Percentiles rank a stretch among this genome's conserved stretches.
phyloP scores from a whole-genome alignment of 1,284 basidiomycete genomes.

The Sphaerobolus stellatus region DNA sequence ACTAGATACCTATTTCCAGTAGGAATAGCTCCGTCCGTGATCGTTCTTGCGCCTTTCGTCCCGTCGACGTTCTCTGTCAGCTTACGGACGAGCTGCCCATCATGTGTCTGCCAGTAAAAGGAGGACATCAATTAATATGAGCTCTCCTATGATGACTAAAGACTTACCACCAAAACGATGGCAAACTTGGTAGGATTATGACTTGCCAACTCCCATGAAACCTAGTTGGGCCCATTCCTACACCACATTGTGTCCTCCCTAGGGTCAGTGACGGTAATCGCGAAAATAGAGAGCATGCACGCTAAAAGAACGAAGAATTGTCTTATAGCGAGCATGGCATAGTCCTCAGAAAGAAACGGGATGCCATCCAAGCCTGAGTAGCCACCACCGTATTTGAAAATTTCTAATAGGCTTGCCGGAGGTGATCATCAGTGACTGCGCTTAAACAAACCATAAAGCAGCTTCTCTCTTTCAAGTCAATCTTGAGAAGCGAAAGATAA shows the following conservation, averaged over 20 bases:
- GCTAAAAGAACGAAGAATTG: constrained; percentile 4
- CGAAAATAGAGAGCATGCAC: constrained; percentile 15
- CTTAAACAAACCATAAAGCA: too few relatives aligned
- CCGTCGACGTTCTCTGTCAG: constrained; percentile 12
- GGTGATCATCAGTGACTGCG: too few relatives aligned
- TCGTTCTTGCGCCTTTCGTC: constrained; percentile 5
- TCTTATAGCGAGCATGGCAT: too few relatives aligned
- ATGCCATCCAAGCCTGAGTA: too few relatives aligned
- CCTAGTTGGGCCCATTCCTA: constrained; percentile 25
- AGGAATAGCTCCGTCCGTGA: constrained; percentile 12
- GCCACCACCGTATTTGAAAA: too few relatives aligned
- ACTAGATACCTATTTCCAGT: constrained; percentile 26
- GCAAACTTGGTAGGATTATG: constrained; percentile 34
- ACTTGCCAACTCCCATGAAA: constrained; percentile 34
- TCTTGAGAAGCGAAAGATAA: too few relatives aligned
- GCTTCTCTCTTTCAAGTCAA: too few relatives aligned
- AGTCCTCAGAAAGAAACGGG: too few relatives aligned
- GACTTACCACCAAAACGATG: constrained; percentile 29
- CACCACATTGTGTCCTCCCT: constrained; percentile 25
- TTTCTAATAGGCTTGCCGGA: too few relatives aligned
- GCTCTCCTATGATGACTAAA: too few relatives aligned
- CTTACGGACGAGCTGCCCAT: constrained; percentile 8
- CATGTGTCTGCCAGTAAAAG: constrained; percentile 7
- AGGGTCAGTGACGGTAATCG: constrained; percentile 33
- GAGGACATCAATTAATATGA: too few relatives aligned